Evolutionary conservation across 1,139 yeast genomes (phyloP), one percentile per base, ranked within the genome.

Genomic region (Taphrina sp.): DNA sequence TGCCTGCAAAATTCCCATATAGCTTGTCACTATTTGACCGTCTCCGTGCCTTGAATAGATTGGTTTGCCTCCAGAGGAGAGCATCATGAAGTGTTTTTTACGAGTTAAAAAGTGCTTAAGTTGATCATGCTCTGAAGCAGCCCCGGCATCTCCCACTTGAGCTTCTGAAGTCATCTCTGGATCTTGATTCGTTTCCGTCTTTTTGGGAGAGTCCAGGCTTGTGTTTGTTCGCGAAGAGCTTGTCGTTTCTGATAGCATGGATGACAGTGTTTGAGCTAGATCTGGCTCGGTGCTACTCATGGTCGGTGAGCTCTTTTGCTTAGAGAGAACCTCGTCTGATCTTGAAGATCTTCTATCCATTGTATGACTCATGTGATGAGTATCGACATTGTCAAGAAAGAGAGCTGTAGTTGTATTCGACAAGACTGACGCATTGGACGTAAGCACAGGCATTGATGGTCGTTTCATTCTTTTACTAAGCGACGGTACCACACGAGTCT

Each of bases 1-100:
- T 0, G 79, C 75, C 59, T 74, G 76, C 1, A 76, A 65, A 10
- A 64, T 59, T 1, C 92, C 94, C 73, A 86, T 81, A 65, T 85
- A 85, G 1, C 92, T 87, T 46, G 85, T 73, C 0, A 85, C 74
- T 23, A 82, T 70, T 49, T 80, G 83, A 60, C 88, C 95, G 0
- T 81, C 72, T 2, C 95, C 96, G 65, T 83, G 77, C 74, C 85
- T 74, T 1, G 95, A 80, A 68, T 84, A 92, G 5, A 92, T 85
- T 1, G 96, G 96, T 67, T 92, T 92, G 0, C 98, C 98, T 0
- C 97, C 95, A 1, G 83, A 72, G 0, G 96, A 88, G n/a, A 92
- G 73, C 4, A 92, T 80, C 61, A 89, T 81, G 64, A 85, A 88
- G 57, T 85, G 94, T 67, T 85, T 85, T 52, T 75, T 69, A 44